Conservation (phyloP, 2,329 filamentous ascomycete species). For the Pseudogymnoascus sp. region DNA sequence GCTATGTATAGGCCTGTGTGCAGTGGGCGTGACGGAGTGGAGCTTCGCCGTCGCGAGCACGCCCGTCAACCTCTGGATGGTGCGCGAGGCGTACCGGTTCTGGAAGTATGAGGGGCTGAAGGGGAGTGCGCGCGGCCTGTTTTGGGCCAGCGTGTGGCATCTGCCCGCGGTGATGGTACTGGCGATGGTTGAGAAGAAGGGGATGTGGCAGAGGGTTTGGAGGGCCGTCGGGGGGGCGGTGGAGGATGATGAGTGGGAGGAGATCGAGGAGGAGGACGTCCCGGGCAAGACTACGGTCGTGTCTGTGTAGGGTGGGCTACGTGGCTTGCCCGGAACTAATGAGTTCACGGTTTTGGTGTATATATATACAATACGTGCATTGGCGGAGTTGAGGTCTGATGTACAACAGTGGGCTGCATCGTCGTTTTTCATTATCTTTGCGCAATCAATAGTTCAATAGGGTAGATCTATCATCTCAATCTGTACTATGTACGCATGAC, state of each 20-base stretch:
- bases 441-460: background rate
- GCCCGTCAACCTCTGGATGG: constrained; percentile 80
- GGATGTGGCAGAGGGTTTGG: constrained; percentile 81
- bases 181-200: constrained; percentile 88
- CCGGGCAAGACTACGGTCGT: background rate
- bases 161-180: constrained; percentile 82
- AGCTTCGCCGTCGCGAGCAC: constrained; percentile 75
- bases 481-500: background rate
- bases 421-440: background rate
- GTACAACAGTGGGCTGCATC: constrained; percentile 6
- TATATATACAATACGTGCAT: constrained; percentile 4
- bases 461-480: constrained; percentile 5
- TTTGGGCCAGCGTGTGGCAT: constrained; percentile 98
- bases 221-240: constrained; percentile 54
- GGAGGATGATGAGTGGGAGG: constrained; percentile 51
- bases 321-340: constrained; percentile 4
- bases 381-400: constrained; percentile 7
- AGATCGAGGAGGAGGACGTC: constrained; percentile 38
- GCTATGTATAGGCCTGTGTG: constrained; percentile 74
- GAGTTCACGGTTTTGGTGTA: constrained; percentile 7
- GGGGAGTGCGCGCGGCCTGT: constrained; percentile 75
- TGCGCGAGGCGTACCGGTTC: constrained; percentile 71
- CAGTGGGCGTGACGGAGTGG: constrained; percentile 74
- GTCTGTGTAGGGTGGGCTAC: background rate
- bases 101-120: constrained; percentile 71